Evolutionary conservation across 345 rosid genomes (phyloP).

Genomic region (Trapa incisa): DNA sequence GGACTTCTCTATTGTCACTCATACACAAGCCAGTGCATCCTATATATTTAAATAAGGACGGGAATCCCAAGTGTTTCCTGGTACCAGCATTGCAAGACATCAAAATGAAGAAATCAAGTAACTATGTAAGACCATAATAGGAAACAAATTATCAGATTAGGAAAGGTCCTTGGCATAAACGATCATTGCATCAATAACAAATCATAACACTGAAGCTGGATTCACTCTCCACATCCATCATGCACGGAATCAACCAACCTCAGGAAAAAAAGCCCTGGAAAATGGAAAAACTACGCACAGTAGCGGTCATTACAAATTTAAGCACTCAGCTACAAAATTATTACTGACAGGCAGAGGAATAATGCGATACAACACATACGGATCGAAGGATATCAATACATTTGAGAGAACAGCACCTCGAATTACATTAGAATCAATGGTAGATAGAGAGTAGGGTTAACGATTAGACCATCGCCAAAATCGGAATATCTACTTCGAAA

Average conservation of each 20-base stretch:
- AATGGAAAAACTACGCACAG: not conserved
- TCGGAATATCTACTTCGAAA: not conserved
- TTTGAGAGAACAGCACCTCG: not conserved
- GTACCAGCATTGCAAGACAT: not conserved
- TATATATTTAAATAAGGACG: not conserved
- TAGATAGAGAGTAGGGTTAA: not conserved
- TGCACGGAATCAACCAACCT: not conserved
- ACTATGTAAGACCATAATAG: not conserved
- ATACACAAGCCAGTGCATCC: not conserved
- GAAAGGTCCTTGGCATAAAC: not conserved
- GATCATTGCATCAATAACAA: not conserved
- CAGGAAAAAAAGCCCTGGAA: not conserved
- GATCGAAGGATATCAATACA: not conserved
- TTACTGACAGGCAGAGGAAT: not conserved
- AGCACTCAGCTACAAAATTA: not conserved
- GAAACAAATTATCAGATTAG: not conserved
- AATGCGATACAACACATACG: not conserved
- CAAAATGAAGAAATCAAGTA: not conserved
- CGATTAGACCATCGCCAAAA: not conserved
- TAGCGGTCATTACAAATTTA: not conserved
- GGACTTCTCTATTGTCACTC: not conserved
- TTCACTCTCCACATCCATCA: not conserved
- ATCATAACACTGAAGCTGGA: not conserved
- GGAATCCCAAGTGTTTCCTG: not conserved
- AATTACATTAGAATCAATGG: not conserved